Evolutionary conservation across 2,329 filamentous ascomycete species (phyloP).

Genomic region (Trichoderma guizhouense): DNA sequence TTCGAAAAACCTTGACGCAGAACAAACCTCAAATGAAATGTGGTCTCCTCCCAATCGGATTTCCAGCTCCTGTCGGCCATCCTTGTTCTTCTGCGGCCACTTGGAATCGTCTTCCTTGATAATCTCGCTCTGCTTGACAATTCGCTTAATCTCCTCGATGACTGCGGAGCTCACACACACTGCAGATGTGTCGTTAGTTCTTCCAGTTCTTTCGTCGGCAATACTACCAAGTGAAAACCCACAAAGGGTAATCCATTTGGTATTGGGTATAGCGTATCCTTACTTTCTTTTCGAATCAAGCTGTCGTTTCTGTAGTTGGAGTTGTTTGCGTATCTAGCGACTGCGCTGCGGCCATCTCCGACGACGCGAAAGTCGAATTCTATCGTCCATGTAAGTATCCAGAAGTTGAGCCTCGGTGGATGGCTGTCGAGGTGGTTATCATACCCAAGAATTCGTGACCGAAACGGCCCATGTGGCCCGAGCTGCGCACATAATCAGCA

Average conservation of each 20-base stretch:
- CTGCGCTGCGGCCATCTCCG: conserved; percentile 87
- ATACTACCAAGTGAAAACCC: background rate
- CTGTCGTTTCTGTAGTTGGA: conserved; percentile 99
- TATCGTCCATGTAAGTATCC: conserved; percentile 36
- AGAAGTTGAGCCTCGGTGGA: background rate
- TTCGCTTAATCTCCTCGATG: conserved; percentile 92
- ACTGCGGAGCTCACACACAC: conserved; percentile 94
- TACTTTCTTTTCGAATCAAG: conserved; percentile 98
- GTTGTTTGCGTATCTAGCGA: conserved; percentile 97
- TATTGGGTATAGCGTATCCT: conserved; percentile 34
- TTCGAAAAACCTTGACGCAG: background rate
- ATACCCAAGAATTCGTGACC: conserved; percentile 95
- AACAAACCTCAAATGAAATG: conserved; percentile 88
- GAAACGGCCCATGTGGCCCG: conserved; percentile 94
- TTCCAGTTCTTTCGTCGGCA: background rate
- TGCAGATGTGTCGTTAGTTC: conserved; percentile 35
- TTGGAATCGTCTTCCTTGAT: conserved; percentile 97
- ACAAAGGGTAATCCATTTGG: background rate
- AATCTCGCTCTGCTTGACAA: conserved; percentile 96
- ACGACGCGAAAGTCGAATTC: conserved; percentile 96
- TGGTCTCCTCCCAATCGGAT: conserved; percentile 92
- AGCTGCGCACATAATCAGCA: conserved; percentile 53
- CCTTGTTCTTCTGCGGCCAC: conserved; percentile 99
- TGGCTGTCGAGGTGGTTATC: background rate
- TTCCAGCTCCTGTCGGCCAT: conserved; percentile 93